phyloP scores from a whole-genome alignment of 352 stramenopile species.

The Globisporangium heterothallicum region DNA sequence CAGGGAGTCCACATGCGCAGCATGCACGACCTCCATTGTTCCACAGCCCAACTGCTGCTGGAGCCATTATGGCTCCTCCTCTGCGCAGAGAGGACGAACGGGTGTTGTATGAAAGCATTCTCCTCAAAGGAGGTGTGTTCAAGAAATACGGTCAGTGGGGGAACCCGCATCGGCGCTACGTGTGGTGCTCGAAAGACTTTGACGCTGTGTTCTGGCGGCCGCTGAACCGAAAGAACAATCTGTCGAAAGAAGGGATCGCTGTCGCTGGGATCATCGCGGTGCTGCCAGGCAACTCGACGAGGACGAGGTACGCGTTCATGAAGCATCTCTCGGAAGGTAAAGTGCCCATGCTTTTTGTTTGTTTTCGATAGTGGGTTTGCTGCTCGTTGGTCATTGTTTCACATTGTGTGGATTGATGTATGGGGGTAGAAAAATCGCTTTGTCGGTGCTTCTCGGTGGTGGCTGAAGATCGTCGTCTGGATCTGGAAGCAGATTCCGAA shows the following conservation, averaged over 20 bases:
- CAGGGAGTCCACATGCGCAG: background rate
- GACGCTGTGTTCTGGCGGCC: conserved; percentile 59
- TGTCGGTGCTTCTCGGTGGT: conserved; percentile 62
- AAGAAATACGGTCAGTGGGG: conserved; percentile 77
- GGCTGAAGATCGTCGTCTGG: conserved; percentile 52
- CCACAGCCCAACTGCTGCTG: background rate
- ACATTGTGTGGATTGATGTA: conserved; percentile 6
- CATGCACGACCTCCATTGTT: background rate
- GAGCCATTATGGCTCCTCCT: background rate
- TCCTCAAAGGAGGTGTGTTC: conserved; percentile 65
- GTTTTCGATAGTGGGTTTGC: background rate
- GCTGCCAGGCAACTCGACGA: conserved; percentile 47
- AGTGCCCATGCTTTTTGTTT: background rate
- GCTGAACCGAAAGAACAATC: conserved; percentile 60
- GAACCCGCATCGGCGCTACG: conserved; percentile 63
- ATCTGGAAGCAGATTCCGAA: conserved; percentile 70
- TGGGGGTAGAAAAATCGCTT: conserved; percentile 70
- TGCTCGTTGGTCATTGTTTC: conserved; percentile 1
- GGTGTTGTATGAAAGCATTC: conserved; percentile 44
- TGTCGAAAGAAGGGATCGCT: conserved; percentile 50
- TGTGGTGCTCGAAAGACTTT: conserved; percentile 68
- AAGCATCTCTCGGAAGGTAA: conserved; percentile 69
- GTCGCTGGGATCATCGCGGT: conserved; percentile 42
- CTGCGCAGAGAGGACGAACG: conserved; percentile 29
- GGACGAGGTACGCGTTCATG: conserved; percentile 72